Base-by-base conservation (phyloP, 306 rosid genomes). In the Acacia crassicarpa region DNA sequence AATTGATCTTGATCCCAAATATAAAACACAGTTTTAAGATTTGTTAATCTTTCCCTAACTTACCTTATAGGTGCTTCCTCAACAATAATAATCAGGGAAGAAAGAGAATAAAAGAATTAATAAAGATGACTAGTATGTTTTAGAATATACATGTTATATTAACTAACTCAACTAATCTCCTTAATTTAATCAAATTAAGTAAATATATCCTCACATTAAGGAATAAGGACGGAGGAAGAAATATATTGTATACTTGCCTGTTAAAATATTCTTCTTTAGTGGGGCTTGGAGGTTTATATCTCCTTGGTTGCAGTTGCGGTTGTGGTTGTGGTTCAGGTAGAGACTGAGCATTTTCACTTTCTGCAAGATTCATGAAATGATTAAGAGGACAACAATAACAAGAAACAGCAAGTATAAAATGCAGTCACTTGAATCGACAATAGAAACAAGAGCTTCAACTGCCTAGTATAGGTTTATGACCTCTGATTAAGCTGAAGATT, bases 211-310 rank as follows among this genome's bases (percentile, higher is more conserved):
- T 38, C 5, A 38, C 6, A 38, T 4, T 38, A 38, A 0, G 40
- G 40, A 35, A 1, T 32, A 32, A 32, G 33, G 4, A 2, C 8
- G 41, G 38, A 38, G 41, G 41, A 0, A 38, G 41, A 5, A 38
- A 38, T 38, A 38, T 48, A 59, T 54, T 66, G 51, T 38, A 33
- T 15, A n/a, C 94, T 89, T 91, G 85, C 99, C 98, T 93, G 89
- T 88, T 88, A 5, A 92, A 85, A 84, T 89, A 93, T 83, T 88
- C 97, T 16, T 92, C 93, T 48, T 91, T 86, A 8, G 85, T 35
- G 8, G 87, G 40, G 78, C 84, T 84, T 14, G 92, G 66, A 61
- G 97, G 91, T 82, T 83, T 89, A 59, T 88, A 85, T 62, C 73
- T 87, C 43, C 83, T 91, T 33, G 89, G 89, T 76, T 81, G 95